phyloP scores from a whole-genome alignment of 1,139 yeast genomes.

The Kurtzmaniella quercitrusa region DNA sequence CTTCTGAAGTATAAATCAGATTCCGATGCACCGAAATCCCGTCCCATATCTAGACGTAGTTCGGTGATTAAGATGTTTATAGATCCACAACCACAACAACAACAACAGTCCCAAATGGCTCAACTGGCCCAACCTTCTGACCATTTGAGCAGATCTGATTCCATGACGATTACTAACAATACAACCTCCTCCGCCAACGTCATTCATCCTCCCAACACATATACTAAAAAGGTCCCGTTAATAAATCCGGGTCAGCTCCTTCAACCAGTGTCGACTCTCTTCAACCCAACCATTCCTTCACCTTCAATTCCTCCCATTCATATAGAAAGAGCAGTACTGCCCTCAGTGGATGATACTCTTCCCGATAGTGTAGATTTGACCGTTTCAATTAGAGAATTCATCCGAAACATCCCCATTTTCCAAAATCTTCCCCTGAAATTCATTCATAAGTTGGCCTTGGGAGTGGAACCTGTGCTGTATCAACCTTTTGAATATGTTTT shows the following conservation, averaged over 20 bases:
- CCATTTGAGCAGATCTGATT: not conserved
- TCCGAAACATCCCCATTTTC: conserved; percentile 57
- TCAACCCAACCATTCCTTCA: conserved; percentile 6
- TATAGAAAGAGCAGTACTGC: not conserved
- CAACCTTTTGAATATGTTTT: conserved; percentile 59
- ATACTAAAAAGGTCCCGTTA: not conserved
- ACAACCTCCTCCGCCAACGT: not conserved
- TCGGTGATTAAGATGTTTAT: not conserved
- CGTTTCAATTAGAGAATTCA: conserved; percentile 52
- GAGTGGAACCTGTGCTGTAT: conserved; percentile 52
- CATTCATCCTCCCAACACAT: conserved; percentile 1
- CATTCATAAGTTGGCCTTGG: conserved; percentile 59
- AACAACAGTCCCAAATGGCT: too few species aligned
- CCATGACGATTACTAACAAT: too few species aligned
- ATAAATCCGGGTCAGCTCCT: not conserved
- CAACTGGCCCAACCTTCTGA: not conserved
- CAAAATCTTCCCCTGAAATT: conserved; percentile 51
- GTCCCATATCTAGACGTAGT: not conserved
- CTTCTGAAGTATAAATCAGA: not conserved
- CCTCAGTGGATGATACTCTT: not conserved
- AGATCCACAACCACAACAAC: not conserved
- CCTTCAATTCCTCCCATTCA: conserved; percentile 7
- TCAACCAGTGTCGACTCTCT: conserved; percentile 1
- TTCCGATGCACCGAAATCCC: not conserved
- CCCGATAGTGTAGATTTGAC: conserved; percentile 44